Evolutionary conservation across 176 grass and related monocot genomes (phyloP).

Genomic region (Zea luxurians): DNA sequence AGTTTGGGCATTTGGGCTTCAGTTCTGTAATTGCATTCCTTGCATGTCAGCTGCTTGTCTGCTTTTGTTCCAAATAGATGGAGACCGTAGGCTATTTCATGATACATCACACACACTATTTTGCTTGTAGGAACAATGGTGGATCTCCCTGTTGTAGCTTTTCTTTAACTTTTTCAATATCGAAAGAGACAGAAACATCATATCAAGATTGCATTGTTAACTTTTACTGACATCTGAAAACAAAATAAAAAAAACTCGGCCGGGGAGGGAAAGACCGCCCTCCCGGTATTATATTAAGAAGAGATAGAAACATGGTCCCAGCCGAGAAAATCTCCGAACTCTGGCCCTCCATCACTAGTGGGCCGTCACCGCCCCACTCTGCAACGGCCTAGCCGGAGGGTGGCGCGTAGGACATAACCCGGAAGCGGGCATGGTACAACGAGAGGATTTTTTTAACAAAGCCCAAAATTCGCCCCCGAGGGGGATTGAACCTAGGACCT

Average conservation of each 20-base stretch:
- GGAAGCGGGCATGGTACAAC: too few relatives aligned
- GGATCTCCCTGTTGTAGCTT: background rate
- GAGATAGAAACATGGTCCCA: too few relatives aligned
- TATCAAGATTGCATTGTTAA: background rate
- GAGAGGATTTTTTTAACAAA: too few relatives aligned
- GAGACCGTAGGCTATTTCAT: background rate
- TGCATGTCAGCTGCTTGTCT: slow-evolving; percentile 1
- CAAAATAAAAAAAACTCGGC: background rate
- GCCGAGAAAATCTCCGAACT: too few relatives aligned
- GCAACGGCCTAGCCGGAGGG: too few relatives aligned
- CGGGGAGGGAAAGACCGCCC: too few relatives aligned
- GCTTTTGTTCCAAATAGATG: slow-evolving; percentile 11
- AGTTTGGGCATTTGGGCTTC: background rate
- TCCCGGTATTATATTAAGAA: too few relatives aligned
- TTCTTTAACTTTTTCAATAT: background rate
- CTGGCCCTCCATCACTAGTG: too few relatives aligned
- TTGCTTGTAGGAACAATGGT: background rate
- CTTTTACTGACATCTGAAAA: background rate
- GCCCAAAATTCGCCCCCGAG: too few relatives aligned
- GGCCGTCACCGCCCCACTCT: too few relatives aligned
- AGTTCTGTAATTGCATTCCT: background rate
- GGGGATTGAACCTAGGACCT: too few relatives aligned
- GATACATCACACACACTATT: background rate
- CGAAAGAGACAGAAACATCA: background rate
- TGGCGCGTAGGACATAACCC: too few relatives aligned